Evolutionary conservation across 768 basidiomycete genomes (phyloP), one percentile per base, ranked within the genome.

Genomic region (Lactifluus volemus): DNA sequence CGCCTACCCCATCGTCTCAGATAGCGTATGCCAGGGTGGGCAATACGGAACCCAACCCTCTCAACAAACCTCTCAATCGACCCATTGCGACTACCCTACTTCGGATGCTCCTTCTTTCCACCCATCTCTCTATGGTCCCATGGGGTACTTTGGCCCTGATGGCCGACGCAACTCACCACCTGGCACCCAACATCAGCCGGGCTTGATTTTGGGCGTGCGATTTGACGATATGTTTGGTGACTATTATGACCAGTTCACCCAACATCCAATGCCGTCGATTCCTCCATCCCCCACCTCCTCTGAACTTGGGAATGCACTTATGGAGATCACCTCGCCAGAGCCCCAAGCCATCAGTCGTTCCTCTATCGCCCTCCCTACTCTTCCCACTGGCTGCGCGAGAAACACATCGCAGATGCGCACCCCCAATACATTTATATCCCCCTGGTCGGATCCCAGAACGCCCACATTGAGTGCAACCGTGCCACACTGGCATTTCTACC

Each of bases 261-360:
- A n/a, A n/a, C n/a, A n/a, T n/a, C n/a, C n/a, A n/a, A n/a, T n/a
- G n/a, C n/a, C n/a, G n/a, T n/a, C n/a, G n/a, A n/a, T n/a, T n/a
- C n/a, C n/a, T n/a, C n/a, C n/a, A n/a, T n/a, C n/a, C n/a, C n/a
- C n/a, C n/a, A n/a, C n/a, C n/a, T n/a, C n/a, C n/a, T n/a, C n/a
- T n/a, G n/a, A n/a, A n/a, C n/a, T 64, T 2, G 63, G 60, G 1
- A 51, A 64, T 21, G 63, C 63, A 32, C 60, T 64, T 15, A 39
- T 53, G 8, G 63, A 61, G 34, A 44, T 62, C 44, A 39, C 49
- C 25, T 19, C 60, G 7, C 39, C 54, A 17, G 63, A 63, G 17
- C 12, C 55, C 3, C 55, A 19, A 32, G 9, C 34, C 0, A 57
- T 44, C 49, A 32, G 17, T 30, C 42, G 49, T 7, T 15, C 55